Percentiles rank a stretch among this genome's conserved stretches.
Conservation (phyloP, 192 early-diverging fungal genomes). For the Dispira parvispora region DNA sequence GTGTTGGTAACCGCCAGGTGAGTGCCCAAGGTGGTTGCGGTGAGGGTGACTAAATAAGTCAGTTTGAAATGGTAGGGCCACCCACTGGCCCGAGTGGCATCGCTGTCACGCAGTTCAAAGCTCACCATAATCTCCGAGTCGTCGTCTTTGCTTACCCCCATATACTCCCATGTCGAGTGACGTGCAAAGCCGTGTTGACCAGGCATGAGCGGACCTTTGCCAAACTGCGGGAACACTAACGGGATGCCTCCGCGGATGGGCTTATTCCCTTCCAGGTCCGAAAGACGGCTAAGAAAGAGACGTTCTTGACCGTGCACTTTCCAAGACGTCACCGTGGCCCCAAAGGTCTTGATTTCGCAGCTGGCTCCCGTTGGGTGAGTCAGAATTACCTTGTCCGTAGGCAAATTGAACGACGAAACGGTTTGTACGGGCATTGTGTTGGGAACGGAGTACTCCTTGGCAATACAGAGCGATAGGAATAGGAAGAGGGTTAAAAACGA, state of each 20-base stretch:
- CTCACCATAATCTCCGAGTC: slow-evolving; percentile 16
- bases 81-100: slow-evolving; percentile 10
- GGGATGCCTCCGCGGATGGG: slow-evolving; percentile 75
- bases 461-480: neutral
- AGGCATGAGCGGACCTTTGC: slow-evolving; percentile 25
- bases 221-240: slow-evolving; percentile 36
- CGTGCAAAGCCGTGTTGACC: slow-evolving; percentile 34
- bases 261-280: slow-evolving; percentile 76
- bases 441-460: neutral
- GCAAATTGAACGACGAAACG: neutral
- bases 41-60: slow-evolving; percentile 65
- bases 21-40: slow-evolving; percentile 51
- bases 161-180: slow-evolving; percentile 21
- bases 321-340: slow-evolving; percentile 91
- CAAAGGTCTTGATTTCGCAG: slow-evolving; percentile 30
- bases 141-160: slow-evolving; percentile 19
- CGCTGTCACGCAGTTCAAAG: slow-evolving; percentile 23
- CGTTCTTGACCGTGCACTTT: slow-evolving; percentile 50
- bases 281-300: slow-evolving; percentile 71
- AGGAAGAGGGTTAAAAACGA: neutral
- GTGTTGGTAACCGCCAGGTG: slow-evolving; percentile 58
- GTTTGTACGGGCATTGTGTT: neutral
- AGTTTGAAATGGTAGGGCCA: slow-evolving; percentile 67
- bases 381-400: slow-evolving; percentile 21
- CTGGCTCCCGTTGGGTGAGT: slow-evolving; percentile 15